Base-by-base conservation (phyloP, 2,329 filamentous ascomycete genomes). In the Fusarium aywerte region DNA sequence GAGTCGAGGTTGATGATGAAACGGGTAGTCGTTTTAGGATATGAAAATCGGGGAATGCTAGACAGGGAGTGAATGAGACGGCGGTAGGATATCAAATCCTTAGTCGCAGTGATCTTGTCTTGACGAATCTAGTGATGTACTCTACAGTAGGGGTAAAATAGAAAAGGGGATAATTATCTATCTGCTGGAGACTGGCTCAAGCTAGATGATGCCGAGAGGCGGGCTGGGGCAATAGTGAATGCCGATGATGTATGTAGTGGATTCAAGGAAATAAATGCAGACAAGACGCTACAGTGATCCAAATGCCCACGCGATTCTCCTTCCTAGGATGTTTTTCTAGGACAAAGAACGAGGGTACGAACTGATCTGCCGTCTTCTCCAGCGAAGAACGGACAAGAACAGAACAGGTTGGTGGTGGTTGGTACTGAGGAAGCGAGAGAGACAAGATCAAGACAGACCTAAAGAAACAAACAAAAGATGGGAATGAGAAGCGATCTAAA, bases 21-120 rank as follows among this genome's bases (percentile, higher is more conserved):
- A 73, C 69, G 21, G 56, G 52, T 50, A 60, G 56, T 36, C 49
- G 71, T 71, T 58, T 55, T 51, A 63, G 48, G 33, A 52, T 49
- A 40, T 56, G 32, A 49, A 49, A 35, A 52, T 56, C 36, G 44
- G 27, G 51, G 23, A 62, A 35, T 67, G 55, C 62, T 62, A 60
- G 54, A 44, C 52, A 55, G 44, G 44, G 53, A 63, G 44, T 50
- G 53, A 63, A 42, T 50, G 61, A 57, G 68, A 72, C 43, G 52
- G 54, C 56, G 55, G 62, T 55, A 53, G 64, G 67, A 74, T 74
- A 60, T 74, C 71, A 73, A 74, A 74, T 68, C 70, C 68, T 57
- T 51, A 44, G 50, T 64, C 55, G 59, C 60, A 31, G 29, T 42
- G 55, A 65, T 62, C 58, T 58, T 51, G 43, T 58, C 12, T 54